Conservation (phyloP, 2,329 filamentous ascomycete genomes). For the Microdochium bolleyi region DNA sequence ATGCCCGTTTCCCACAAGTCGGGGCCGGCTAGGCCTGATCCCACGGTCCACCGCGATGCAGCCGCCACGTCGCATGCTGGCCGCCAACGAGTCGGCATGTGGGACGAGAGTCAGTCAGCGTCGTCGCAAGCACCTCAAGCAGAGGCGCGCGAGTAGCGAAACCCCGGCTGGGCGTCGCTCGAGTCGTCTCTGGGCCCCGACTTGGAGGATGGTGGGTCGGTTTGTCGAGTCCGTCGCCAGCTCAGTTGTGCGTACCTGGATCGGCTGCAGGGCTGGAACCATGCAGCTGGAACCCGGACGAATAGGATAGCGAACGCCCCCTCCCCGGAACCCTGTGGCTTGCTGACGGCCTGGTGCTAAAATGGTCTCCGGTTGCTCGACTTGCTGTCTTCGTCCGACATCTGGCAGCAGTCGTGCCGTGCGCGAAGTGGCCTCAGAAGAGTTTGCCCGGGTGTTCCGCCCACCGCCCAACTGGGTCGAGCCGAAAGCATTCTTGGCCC, state of each 20-base stretch:
- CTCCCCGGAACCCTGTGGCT: neutral
- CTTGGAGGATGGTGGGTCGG: neutral
- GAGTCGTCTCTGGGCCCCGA: too few species aligned
- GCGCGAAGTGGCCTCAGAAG: neutral
- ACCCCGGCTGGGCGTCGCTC: neutral
- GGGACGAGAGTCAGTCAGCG: neutral
- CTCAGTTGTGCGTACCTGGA: neutral
- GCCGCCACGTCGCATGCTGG: neutral
- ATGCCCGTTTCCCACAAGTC: neutral
- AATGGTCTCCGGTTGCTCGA: neutral
- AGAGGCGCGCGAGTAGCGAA: neutral
- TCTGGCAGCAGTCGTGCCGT: neutral
- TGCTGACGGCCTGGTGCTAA: neutral
- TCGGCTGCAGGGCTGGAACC: neutral
- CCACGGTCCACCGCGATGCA: neutral
- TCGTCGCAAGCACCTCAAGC: too few species aligned
- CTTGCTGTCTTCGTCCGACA: neutral
- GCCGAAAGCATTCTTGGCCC: neutral
- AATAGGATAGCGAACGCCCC: neutral
- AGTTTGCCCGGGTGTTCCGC: neutral
- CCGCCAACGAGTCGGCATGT: neutral
- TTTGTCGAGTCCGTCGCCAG: neutral
- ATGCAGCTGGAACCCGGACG: neutral
- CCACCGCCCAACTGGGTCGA: neutral
- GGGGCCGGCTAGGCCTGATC: neutral